A percentile compares a stretch with the other conserved stretches of the same genome.
phyloP scores from a whole-genome alignment of 129 eudicot species.

The Pulicaria dysenterica region DNA sequence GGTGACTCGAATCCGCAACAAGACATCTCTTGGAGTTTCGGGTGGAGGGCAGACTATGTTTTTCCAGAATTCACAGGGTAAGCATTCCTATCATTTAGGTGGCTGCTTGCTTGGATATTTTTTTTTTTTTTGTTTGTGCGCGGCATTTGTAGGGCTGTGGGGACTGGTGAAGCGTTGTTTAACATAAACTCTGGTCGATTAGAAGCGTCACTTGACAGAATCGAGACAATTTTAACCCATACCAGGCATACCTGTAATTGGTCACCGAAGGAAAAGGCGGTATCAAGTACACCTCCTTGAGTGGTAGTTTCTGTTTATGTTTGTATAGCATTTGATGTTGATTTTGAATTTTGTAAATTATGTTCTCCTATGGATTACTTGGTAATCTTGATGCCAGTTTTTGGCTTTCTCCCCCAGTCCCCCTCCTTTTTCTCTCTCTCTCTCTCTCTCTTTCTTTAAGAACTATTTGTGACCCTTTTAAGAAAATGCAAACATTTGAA shows the following conservation, averaged over 20 bases:
- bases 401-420: too few species aligned
- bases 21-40: constrained; percentile 82
- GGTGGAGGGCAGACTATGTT: constrained; percentile 93
- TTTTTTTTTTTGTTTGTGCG: neutral
- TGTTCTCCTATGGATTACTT: constrained; percentile 6
- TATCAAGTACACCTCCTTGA: constrained; percentile 13
- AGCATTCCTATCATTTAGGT: constrained; percentile 21
- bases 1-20: constrained; percentile 93
- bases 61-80: constrained; percentile 93
- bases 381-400: neutral
- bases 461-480: too few species aligned
- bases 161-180: constrained; percentile 79
- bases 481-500: too few species aligned
- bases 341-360: neutral
- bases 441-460: too few species aligned
- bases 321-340: constrained; percentile 7
- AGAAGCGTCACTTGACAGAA: constrained; percentile 92
- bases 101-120: neutral
- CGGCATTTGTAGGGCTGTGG: constrained; percentile 63
- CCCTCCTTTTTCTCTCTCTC: too few species aligned
- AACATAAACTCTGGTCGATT: constrained; percentile 90
- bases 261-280: constrained; percentile 23
- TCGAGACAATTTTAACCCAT: constrained; percentile 83
- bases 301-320: neutral
- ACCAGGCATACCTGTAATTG: constrained; percentile 30